Evolutionary conservation across 2,329 filamentous ascomycete genomes (phyloP), one percentile per base, ranked within the genome.

Genomic region (Colletotrichum horii): DNA sequence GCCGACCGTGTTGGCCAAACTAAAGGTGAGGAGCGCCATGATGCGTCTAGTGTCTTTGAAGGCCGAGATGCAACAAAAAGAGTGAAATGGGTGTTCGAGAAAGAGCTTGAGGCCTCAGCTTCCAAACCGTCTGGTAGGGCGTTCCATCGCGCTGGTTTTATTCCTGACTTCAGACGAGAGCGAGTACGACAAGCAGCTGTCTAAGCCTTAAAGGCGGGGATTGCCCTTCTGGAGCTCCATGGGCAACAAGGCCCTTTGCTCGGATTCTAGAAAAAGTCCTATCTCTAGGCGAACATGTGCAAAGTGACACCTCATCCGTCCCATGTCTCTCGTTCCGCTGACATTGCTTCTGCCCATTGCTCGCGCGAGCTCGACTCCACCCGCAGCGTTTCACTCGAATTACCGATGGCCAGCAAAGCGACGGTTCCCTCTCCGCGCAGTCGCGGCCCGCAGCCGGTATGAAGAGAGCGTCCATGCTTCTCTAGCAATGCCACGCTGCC

Each of bases 121-220:
- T 12, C 28, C 30, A 12, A 64, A 14, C 9, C 62, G 8, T n/a
- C 8, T 14, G 19, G 14, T 11, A 67, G 55, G 30, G n/a, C 61
- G 32, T 75, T 30, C 62, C 62, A 30, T 55, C 62, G 30, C 32
- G 69, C 55, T 56, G 68, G 62, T 67, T 64, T 64, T 72, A 52
- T 56, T 36, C 26, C 4, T 24, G 15, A 56, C 56, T 67, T 64
- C 62, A 75, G 38, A 72, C 43, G 67, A 71, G 36, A 65, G 60
- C 66, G 67, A 74, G 34, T 34, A 48, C 32, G 71, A 71, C 28
- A 19, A 32, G 12, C 19, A 30, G 34, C 32, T 52, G 58, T 74
- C 66, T 38, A 74, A 65, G 66, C 65, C 56, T 73, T 32, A 36
- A 69, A 58, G 71, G 71, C 56, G 58, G 71, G 65, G 65, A 19